Percentiles rank a stretch among this genome's conserved stretches.
phyloP scores from a whole-genome alignment of 1,139 yeast genomes.

The Pichia sp. region DNA sequence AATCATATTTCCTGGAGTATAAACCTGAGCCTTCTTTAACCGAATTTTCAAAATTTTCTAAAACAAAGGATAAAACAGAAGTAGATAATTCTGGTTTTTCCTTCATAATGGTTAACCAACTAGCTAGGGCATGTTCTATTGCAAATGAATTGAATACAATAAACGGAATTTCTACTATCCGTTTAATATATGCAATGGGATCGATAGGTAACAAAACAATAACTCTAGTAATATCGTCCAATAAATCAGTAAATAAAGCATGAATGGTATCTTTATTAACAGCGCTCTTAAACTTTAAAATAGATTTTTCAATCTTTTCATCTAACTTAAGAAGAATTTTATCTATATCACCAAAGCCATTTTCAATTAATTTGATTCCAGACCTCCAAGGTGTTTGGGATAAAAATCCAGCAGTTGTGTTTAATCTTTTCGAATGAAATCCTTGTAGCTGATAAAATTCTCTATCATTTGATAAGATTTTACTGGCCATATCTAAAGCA shows the following conservation, averaged over 20 bases:
- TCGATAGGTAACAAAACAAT: constrained; percentile 41
- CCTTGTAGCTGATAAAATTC: constrained; percentile 36
- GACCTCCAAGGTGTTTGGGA: constrained; percentile 72
- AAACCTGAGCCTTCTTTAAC: constrained; percentile 58
- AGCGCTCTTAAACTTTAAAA: constrained; percentile 12
- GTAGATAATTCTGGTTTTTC: constrained; percentile 56
- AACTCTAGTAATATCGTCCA: constrained; percentile 43
- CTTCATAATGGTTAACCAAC: constrained; percentile 78
- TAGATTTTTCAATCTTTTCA: constrained; percentile 4
- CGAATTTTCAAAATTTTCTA: constrained; percentile 61
- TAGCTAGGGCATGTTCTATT: constrained; percentile 61
- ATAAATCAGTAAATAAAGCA: constrained; percentile 33
- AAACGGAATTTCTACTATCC: constrained; percentile 69
- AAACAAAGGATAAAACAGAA: constrained; percentile 62
- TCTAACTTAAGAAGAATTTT: constrained; percentile 5
- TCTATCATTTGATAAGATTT: constrained; percentile 56
- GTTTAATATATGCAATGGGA: constrained; percentile 48
- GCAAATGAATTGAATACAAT: constrained; percentile 51
- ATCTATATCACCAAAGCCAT: constrained; percentile 8
- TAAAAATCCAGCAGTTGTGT: constrained; percentile 66
- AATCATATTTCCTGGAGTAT: constrained; percentile 54
- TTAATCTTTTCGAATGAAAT: constrained; percentile 33
- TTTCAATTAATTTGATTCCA: constrained; percentile 8
- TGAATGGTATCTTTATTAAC: constrained; percentile 18
- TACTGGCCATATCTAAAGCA: constrained; percentile 84